Conservation (phyloP, 2,329 filamentous ascomycete species). For the Xylariaceae sp. region DNA sequence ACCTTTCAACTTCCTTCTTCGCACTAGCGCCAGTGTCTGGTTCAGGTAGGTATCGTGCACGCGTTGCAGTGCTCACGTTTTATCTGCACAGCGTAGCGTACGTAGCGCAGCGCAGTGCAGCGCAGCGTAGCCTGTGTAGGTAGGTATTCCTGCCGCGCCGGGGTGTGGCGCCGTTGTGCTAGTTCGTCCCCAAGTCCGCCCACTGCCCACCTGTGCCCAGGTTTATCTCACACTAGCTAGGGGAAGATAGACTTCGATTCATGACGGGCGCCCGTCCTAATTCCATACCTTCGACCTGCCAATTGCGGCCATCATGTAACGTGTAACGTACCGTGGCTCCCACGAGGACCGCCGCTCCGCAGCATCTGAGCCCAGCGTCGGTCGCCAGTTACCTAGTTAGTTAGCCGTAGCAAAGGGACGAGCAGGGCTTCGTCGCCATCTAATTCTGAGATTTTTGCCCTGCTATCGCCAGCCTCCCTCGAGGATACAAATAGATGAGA, state of each 20-base stretch:
- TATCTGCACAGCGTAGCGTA: too few species aligned
- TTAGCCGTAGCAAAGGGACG: too few species aligned
- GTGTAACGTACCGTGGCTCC: slow-evolving; percentile 17
- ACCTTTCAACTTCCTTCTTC: neutral
- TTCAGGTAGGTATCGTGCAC: neutral
- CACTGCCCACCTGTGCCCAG: neutral
- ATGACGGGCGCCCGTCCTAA: slow-evolving; percentile 3
- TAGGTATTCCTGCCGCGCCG: neutral
- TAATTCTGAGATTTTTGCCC: too few species aligned
- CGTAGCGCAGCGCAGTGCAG: too few species aligned
- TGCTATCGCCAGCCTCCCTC: neutral
- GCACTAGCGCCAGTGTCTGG: neutral
- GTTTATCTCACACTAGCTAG: neutral
- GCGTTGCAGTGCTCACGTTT: too few species aligned
- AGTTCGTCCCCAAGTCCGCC: neutral
- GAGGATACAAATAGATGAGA: slow-evolving; percentile 16
- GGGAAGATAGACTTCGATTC: neutral
- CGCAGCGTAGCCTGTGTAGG: too few species aligned
- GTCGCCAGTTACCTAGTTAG: too few species aligned
- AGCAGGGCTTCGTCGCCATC: too few species aligned
- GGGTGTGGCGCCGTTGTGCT: neutral
- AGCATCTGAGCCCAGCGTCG: neutral
- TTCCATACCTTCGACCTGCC: slow-evolving; percentile 12
- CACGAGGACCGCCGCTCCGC: slow-evolving; percentile 7
- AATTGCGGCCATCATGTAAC: slow-evolving; percentile 15